Evolutionary conservation across 192 early-diverging fungal species (phyloP), one percentile per base, ranked within the genome.

Genomic region (Spinellus fusiger): DNA sequence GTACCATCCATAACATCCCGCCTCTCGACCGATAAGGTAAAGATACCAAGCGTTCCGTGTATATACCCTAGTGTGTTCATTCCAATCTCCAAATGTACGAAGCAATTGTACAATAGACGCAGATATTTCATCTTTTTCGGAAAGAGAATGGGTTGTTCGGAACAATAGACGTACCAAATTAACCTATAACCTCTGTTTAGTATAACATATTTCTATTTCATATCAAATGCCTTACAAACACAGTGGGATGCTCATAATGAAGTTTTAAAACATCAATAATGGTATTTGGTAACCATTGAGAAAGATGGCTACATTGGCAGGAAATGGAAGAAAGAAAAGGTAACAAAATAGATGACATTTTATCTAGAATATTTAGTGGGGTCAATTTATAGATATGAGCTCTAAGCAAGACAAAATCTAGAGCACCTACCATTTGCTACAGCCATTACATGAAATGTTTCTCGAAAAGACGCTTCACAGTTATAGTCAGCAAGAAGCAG

Each of bases 61-160:
- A 56, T 48, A 67, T 0, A 20, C 23, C 18, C 34, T 52, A 5
- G 18, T 46, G 0, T 33, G 13, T 10, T 46, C 31, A 18, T 61
- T 48, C 65, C 65, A 67, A 16, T 29, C 35, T 5, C 65, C 65
- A 67, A 61, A 67, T 6, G 37, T 10, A 28, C 35, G 22, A n/a
- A 57, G 40, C 22, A 50, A 18, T 1, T 5, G 32, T 38, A 15
- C 18, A 16, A 58, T 58, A 35, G 29, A 23, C 13, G 12, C 3
- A 27, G 65, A 54, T 18, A 40, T 16, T 35, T n/a, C 10, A 59
- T 52, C 33, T 1, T 52, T 50, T 13, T 27, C 10, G 10, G n/a
- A n/a, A n/a, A 46, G 22, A 20, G 38, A 40, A 22, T 49, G 46
- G 6, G 33, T 65, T 37, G 54, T 49, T 5, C 63, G 54, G 12